Conservation (phyloP, 331 rosid genomes). For the Rosa hybrid region DNA sequence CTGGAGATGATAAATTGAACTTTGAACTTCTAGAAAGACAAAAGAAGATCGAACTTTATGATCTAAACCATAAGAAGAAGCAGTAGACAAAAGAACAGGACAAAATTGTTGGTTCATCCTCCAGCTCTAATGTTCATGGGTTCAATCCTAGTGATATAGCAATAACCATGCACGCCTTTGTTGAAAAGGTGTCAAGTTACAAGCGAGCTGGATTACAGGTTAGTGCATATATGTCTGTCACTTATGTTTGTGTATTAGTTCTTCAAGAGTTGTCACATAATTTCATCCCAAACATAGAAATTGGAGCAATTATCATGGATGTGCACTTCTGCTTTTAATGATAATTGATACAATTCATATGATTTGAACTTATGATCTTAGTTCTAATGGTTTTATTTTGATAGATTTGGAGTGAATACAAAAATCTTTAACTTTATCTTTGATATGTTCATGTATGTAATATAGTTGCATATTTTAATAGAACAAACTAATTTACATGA, state of each 20-base stretch:
- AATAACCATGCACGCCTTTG: slow-evolving; percentile 80
- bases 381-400: not conserved
- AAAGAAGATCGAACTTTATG: slow-evolving; percentile 77
- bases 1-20: slow-evolving; percentile 86
- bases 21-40: slow-evolving; percentile 79
- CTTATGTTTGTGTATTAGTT: not conserved
- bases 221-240: slow-evolving; percentile 15
- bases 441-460: too few relatives aligned
- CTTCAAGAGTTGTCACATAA: not conserved
- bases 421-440: too few relatives aligned
- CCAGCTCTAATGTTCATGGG: slow-evolving; percentile 52
- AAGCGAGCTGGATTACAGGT: slow-evolving; percentile 91
- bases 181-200: slow-evolving; percentile 76
- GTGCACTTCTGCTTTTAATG: not conserved
- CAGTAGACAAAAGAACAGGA: slow-evolving; percentile 58
- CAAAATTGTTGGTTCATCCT: slow-evolving; percentile 35
- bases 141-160: slow-evolving; percentile 73
- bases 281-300: not conserved
- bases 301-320: not conserved
- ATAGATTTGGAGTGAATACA: not conserved
- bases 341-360: not conserved
- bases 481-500: too few relatives aligned
- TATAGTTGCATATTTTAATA: too few relatives aligned
- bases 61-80: slow-evolving; percentile 59
- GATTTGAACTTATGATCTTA: not conserved